Evolutionary conservation across 2,329 filamentous ascomycete species (phyloP), one percentile per base, ranked within the genome.

Genomic region (Didymella pomorum): DNA sequence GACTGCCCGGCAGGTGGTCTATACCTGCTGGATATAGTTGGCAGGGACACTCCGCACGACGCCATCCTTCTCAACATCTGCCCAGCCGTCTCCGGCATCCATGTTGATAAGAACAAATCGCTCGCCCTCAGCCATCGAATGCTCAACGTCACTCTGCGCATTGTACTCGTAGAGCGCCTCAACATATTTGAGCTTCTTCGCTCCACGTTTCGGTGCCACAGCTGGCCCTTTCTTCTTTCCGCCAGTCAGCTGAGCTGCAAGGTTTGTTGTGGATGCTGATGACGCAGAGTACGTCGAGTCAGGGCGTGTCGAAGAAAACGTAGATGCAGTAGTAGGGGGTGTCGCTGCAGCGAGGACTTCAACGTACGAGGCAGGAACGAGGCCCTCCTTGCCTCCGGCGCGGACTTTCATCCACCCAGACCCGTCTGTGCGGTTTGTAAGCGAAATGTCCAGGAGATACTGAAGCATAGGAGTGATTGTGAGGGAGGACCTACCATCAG

Each of bases 81-180:
- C 92, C 95, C 95, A 99, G 0, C 95, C 95, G 79, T 98, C 95
- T 1, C 95, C 95, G 0, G 88, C 85, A 73, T 98, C 94, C 56
- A 91, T 88, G 70, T 89, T 93, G 61, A 97, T 87, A 29, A 99
- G 82, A 37, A 99, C 93, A 71, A 99, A 96, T 50, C 88, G 86
- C 78, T 99, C 95, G 0, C 95, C 95, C 77, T 96, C 94, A 0
- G 76, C 76, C 92, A 99, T 99, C 71, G 84, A 92, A 77, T 94
- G 93, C 79, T 99, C 95, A 8, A 87, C 86, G 6, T 96, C 92
- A 65, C 88, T 93, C 69, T 92, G 89, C 18, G 94, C 92, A 50
- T 88, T 83, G 76, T 99, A 99, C 49, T 95, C 92, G 76, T 98
- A 99, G 69, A 98, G 66, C 1, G 95, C 95, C 74, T 97, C 91